Base-by-base conservation (phyloP, 78 protist genomes). In the Blattamonas nauphoetae region DNA sequence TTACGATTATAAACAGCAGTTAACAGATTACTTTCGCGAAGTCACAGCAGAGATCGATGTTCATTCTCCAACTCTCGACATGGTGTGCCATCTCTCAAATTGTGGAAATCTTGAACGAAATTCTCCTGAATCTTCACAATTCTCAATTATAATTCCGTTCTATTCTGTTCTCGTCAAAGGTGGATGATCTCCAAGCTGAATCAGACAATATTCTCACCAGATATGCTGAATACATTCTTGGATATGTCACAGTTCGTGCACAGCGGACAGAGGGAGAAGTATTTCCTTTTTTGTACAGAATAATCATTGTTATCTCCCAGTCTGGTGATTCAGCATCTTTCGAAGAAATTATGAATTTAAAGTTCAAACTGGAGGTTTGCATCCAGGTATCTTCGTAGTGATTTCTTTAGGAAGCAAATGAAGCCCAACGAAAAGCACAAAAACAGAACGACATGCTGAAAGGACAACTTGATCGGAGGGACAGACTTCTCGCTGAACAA, bases 331-430 rank as follows among this genome's bases (percentile, higher is more conserved):
- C n/a, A n/a, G n/a, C n/a, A n/a, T n/a, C n/a, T n/a, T n/a, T n/a
- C 11, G 71, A 55, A 55, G 71, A 55, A 11, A 55, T 79, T 79
- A 33, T 21, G 83, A 11, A 79, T 79, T 6, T 79, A 11, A 6
- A 21, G 4, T 79, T 79, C 32, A 79, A 79, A 21, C 83, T 79
- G 29, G 83, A 46, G 64, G 64, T 46, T 6, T 46, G 64, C 64
- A 21, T 6, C 64, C 5, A 46, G 35, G 35, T 46, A 6, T 5
- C 64, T 21, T 46, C 64, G 6, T 6, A 46, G 35, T 46, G n/a
- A n/a, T n/a, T n/a, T n/a, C n/a, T n/a, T n/a, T n/a, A n/a, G 83
- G 83, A 79, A 21, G 83, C 83, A 6, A 79, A 33, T 6, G 83
- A 79, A 6, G 29, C 43, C 83, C 6, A 79, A 21, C 33, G 83